phyloP scores from a whole-genome alignment of 495 filamentous ascomycete genomes.

The Extremus antarcticus region DNA sequence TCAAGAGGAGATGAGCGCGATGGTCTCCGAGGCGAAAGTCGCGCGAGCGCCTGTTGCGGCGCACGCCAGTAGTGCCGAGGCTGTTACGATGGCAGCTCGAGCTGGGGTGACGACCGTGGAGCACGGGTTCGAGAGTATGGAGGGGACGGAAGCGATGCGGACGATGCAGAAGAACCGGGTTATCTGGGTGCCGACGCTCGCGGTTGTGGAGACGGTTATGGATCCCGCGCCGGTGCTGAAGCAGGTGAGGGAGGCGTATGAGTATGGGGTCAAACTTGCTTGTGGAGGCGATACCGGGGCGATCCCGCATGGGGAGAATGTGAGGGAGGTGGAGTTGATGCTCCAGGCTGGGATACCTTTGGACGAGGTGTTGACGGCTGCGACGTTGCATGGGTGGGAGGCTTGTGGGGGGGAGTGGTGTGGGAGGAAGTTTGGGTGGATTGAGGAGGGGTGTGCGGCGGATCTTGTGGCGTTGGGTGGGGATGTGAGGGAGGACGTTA shows the following conservation, averaged over 20 bases:
- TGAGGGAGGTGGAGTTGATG: conserved; percentile 41
- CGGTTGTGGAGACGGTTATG: conserved; percentile 29
- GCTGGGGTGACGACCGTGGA: conserved; percentile 44
- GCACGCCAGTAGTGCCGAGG: conserved; percentile 34
- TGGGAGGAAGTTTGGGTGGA: conserved; percentile 39
- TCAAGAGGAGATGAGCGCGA: conserved; percentile 42
- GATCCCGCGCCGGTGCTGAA: conserved; percentile 18
- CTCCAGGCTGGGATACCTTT: conserved; percentile 39
- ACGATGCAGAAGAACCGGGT: conserved; percentile 32
- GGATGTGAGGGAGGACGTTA: conserved; percentile 26
- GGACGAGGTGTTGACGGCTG: conserved; percentile 36
- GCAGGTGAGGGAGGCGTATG: conserved; percentile 29
- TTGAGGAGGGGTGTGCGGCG: conserved; percentile 37
- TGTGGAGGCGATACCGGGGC: conserved; percentile 43
- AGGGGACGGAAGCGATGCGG: conserved; percentile 23
- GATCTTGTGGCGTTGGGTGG: conserved; percentile 36
- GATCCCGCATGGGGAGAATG: conserved; percentile 42
- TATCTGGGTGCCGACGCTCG: conserved; percentile 42
- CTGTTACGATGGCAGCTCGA: conserved; percentile 36
- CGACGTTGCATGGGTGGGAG: conserved; percentile 41
- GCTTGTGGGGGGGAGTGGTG: conserved; percentile 40
- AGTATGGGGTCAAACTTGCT: conserved; percentile 36
- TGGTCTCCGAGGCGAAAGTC: conserved; percentile 37
- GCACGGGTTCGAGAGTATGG: conserved; percentile 36
- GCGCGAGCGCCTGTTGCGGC: conserved; percentile 36